Conservation (phyloP, 2,329 filamentous ascomycete species). For the Trichoderma gracile region DNA sequence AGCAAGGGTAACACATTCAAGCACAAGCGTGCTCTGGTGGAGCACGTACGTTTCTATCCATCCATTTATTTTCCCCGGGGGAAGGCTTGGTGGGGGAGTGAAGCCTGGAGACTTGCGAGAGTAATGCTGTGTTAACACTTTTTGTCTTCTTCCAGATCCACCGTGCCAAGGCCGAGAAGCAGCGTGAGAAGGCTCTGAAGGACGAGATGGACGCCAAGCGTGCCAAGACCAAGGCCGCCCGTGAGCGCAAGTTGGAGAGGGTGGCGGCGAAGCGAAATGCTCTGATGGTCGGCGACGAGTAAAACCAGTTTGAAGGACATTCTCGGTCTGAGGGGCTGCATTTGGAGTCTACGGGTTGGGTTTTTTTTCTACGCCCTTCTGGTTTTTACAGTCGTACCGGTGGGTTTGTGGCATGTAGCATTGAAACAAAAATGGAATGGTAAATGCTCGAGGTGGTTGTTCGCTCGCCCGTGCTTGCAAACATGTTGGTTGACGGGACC, state of each 20-base stretch:
- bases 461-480: background rate
- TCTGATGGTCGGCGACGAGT: slow-evolving; percentile 70
- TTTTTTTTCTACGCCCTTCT: slow-evolving; percentile 50
- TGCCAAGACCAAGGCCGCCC: slow-evolving; percentile 99
- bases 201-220: slow-evolving; percentile 99
- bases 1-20: slow-evolving; percentile 99
- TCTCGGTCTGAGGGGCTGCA: slow-evolving; percentile 55
- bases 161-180: slow-evolving; percentile 99
- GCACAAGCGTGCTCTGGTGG: slow-evolving; percentile 99
- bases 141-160: slow-evolving; percentile 69
- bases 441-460: slow-evolving; percentile 44
- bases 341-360: slow-evolving; percentile 62
- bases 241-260: slow-evolving; percentile 97
- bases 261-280: slow-evolving; percentile 86
- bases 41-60: slow-evolving; percentile 78
- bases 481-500: background rate
- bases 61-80: background rate
- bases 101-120: background rate
- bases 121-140: slow-evolving; percentile 24
- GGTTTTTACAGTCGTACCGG: slow-evolving; percentile 52
- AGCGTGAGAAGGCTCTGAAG: slow-evolving; percentile 92
- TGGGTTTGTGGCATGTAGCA: slow-evolving; percentile 59
- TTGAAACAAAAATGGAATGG: slow-evolving; percentile 58
- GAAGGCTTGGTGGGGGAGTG: too few species aligned
- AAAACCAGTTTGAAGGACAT: slow-evolving; percentile 49